Conservation (phyloP, 805 yeast genomes). For the Candida maltosa region DNA sequence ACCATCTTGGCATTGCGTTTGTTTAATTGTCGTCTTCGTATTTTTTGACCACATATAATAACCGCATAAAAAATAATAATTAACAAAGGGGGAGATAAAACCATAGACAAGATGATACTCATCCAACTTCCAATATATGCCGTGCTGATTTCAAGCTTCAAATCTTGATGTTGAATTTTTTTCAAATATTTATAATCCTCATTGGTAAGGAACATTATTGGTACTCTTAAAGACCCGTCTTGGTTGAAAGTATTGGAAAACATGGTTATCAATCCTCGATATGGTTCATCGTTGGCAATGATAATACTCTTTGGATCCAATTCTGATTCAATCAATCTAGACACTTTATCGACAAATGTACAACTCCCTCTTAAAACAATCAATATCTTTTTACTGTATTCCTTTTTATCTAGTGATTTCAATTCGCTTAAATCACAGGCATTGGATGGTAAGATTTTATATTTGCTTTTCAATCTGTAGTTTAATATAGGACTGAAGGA, state of each 20-base stretch:
- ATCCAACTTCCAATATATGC: slow-evolving; percentile 37
- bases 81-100: slow-evolving; percentile 39
- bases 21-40: slow-evolving; percentile 23
- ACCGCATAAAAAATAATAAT: slow-evolving; percentile 31
- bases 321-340: slow-evolving; percentile 35
- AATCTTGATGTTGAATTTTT: slow-evolving; percentile 5
- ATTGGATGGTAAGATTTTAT: slow-evolving; percentile 21
- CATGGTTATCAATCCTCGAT: slow-evolving; percentile 51
- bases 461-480: slow-evolving; percentile 20
- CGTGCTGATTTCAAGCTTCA: slow-evolving; percentile 21
- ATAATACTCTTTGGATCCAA: slow-evolving; percentile 46
- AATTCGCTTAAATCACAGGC: slow-evolving; percentile 25
- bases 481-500: slow-evolving; percentile 37
- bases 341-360: slow-evolving; percentile 51
- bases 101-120: slow-evolving; percentile 37
- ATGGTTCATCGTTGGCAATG: slow-evolving; percentile 53
- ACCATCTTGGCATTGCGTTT: slow-evolving; percentile 29
- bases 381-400: slow-evolving; percentile 22
- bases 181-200: slow-evolving; percentile 33
- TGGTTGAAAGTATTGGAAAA: slow-evolving; percentile 44
- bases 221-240: slow-evolving; percentile 37
- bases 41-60: slow-evolving; percentile 26
- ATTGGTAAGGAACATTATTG: slow-evolving; percentile 50
- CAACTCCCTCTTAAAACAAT: slow-evolving; percentile 48
- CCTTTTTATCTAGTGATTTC: slow-evolving; percentile 6